Base-by-base conservation (phyloP, 2,329 filamentous ascomycete genomes). In the Aspergillus chevalieri region DNA sequence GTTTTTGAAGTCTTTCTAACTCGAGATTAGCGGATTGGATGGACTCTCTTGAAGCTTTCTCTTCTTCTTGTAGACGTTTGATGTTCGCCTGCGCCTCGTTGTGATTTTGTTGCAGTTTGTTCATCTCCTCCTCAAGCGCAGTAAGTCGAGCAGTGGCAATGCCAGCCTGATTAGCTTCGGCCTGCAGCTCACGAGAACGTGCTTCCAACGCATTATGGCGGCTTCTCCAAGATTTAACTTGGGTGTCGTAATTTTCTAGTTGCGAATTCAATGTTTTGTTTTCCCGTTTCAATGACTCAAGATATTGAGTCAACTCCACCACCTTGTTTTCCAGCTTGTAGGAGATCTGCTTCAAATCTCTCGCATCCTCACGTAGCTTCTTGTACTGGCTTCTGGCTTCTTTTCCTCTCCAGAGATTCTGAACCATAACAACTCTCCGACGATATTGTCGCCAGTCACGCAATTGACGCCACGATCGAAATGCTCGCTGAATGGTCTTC, bases 321-420 rank as follows among this genome's bases (percentile, higher is more conserved):
- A 98, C 93, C 83, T 98, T 98, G 80, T 98, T 97, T 72, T 98
- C 93, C 62, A 98, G 78, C 78, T 95, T 97, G 79, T 98, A 98
- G 2, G 93, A 97, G 60, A 98, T 98, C 72, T 97, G 92, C 79
- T 97, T 97, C 69, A 98, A 82, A 76, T 98, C 94, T 65, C 93
- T 87, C 57, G 93, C 93, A 73, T 98, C 93, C 72, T 96, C 91
- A 59, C 93, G 89, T 53, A 95, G 75, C 60, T 78, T 83, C 82
- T 95, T 97, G 79, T 98, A 98, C 44, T 82, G 84, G 58, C 79
- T 82, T 57, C 93, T 84, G 48, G 93, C 92, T 55, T 72, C 66
- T 70, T 82, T 91, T 67, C 91, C 92, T 68, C 93, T 85, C 89
- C 89, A 97, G 66, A 97, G 71, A 70, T 85, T 95, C 73, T 98